Evolutionary conservation across 768 basidiomycete genomes (phyloP).

Genomic region (Rhodosporidiobolus odoratus): DNA sequence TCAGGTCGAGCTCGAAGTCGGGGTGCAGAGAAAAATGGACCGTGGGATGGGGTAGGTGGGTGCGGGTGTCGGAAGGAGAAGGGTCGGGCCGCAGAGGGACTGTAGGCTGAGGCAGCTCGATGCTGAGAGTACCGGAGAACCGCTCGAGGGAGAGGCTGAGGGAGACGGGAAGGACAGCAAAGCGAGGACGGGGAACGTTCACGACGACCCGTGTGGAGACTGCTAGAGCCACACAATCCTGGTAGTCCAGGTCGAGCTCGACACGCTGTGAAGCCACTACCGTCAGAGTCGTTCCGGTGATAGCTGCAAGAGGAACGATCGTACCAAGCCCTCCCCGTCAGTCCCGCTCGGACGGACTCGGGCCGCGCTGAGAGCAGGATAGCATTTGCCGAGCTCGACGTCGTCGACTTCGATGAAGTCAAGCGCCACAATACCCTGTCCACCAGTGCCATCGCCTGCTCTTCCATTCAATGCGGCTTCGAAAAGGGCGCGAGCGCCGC

Average conservation of each 20-base stretch:
- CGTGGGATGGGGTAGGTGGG: constrained; percentile 50
- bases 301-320: not conserved
- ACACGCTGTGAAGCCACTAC: constrained; percentile 55
- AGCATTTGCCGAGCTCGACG: constrained; percentile 47
- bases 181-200: constrained; percentile 51
- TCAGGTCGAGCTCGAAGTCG: constrained; percentile 77
- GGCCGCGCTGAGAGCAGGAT: constrained; percentile 70
- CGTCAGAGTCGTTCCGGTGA: not conserved
- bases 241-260: constrained; percentile 77
- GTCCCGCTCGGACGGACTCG: constrained; percentile 53
- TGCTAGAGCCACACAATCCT: constrained; percentile 68
- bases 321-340: constrained; percentile 46
- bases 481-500: constrained; percentile 47
- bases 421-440: constrained; percentile 44
- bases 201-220: constrained; percentile 49
- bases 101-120: constrained; percentile 59
- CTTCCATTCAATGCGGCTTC: constrained; percentile 49
- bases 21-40: constrained; percentile 73
- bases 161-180: constrained; percentile 57
- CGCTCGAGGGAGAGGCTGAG: constrained; percentile 76
- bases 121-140: constrained; percentile 68
- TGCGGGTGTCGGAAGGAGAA: constrained; percentile 1
- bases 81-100: not conserved
- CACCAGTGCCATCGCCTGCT: constrained; percentile 7
- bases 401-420: constrained; percentile 40